These are phyloP conservation scores for Zygnema circumcarinatum DNA, from an alignment of 139 green algal species.

Conservation along the genomic window DNA sequence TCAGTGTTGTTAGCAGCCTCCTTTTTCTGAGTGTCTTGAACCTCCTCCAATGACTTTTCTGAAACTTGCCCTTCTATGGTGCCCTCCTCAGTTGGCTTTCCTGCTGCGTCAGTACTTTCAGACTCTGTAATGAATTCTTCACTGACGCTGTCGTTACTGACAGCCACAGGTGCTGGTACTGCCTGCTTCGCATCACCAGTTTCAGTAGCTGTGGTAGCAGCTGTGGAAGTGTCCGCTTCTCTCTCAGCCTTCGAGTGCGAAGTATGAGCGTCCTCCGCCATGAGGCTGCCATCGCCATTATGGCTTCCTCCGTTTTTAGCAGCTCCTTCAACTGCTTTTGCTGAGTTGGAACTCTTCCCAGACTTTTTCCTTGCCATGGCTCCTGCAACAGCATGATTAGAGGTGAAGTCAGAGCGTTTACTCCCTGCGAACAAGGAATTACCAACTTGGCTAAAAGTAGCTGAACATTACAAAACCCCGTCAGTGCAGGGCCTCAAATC, in stretches of 20 bases:
- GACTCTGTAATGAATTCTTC: neutral
- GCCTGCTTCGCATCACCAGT: neutral
- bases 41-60: neutral
- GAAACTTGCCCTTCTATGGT: neutral
- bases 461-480: neutral
- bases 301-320: neutral
- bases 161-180: neutral
- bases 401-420: neutral
- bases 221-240: neutral
- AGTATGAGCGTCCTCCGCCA: neutral
- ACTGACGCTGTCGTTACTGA: too few species aligned
- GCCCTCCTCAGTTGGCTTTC: neutral
- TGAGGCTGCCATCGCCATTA: neutral
- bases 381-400: neutral
- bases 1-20: neutral
- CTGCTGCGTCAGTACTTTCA: neutral
- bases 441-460: neutral
- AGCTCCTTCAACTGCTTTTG: neutral
- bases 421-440: neutral
- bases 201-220: conserved; percentile 3
- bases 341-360: neutral
- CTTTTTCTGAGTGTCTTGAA: neutral
- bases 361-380: neutral
- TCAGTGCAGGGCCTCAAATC: neutral
- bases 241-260: neutral